Conservation (phyloP, 495 filamentous ascomycete species). For the Filosporella fistucella region DNA sequence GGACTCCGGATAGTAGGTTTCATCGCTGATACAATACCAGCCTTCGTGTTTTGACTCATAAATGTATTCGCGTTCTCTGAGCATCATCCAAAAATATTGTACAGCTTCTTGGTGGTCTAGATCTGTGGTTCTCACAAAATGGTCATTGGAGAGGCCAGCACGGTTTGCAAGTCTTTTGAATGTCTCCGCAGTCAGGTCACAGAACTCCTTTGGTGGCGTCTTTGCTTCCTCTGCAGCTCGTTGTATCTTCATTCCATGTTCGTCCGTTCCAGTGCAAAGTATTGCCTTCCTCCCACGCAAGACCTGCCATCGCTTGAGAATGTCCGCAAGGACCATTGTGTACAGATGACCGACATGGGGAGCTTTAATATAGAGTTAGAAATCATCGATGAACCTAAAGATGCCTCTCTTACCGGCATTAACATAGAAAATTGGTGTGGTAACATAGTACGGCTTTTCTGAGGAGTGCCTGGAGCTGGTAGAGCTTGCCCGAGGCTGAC, state of each 20-base stretch:
- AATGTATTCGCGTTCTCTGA: slow-evolving; percentile 72
- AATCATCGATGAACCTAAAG: not conserved
- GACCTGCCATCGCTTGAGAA: slow-evolving; percentile 89
- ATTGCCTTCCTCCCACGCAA: slow-evolving; percentile 65
- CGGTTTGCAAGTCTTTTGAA: slow-evolving; percentile 67
- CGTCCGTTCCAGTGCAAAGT: slow-evolving; percentile 90
- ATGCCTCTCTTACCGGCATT: slow-evolving; percentile 69
- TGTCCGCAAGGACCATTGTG: slow-evolving; percentile 84
- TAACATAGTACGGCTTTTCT: slow-evolving; percentile 91
- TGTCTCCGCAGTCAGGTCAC: slow-evolving; percentile 56
- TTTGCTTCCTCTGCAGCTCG: slow-evolving; percentile 67
- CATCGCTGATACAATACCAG: slow-evolving; percentile 96
- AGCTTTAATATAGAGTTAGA: slow-evolving; percentile 41
- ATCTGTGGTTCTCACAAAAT: slow-evolving; percentile 91
- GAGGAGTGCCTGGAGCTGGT: slow-evolving; percentile 5
- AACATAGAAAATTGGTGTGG: slow-evolving; percentile 97
- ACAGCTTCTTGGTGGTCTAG: slow-evolving; percentile 77
- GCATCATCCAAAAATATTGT: slow-evolving; percentile 81
- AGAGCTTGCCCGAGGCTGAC: not conserved
- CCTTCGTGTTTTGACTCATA: slow-evolving; percentile 85
- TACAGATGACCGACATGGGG: slow-evolving; percentile 96
- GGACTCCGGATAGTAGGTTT: slow-evolving; percentile 85
- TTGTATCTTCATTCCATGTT: slow-evolving; percentile 98
- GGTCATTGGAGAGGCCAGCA: slow-evolving; percentile 65
- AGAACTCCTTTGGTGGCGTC: slow-evolving; percentile 44